Conservation (phyloP, 2,329 filamentous ascomycete species). For the Arthrobotrys iridis region DNA sequence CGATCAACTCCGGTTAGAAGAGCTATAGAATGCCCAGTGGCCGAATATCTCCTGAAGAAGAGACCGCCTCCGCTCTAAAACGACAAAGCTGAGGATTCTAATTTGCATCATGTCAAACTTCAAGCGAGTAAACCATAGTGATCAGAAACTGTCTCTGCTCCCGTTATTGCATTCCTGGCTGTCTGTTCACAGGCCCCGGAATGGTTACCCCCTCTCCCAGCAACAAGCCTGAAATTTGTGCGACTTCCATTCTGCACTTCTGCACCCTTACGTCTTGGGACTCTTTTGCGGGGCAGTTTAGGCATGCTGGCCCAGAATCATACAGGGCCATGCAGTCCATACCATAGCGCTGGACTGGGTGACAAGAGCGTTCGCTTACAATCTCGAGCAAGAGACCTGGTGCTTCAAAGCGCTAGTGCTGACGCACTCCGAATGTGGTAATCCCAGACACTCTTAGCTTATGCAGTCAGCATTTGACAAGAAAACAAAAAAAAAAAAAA, state of each 20-base stretch:
- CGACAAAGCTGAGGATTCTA: conserved; percentile 16
- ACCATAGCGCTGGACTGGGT: conserved; percentile 27
- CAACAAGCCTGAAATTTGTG: conserved; percentile 7
- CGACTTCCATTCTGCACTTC: conserved; percentile 15
- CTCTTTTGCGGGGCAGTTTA: conserved; percentile 28
- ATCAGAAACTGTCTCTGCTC: conserved; percentile 19
- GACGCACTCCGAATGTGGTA: conserved; percentile 54
- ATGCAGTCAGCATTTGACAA: conserved; percentile 55
- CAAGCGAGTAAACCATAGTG: conserved; percentile 50
- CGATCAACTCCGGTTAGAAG: not conserved
- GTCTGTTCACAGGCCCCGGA: conserved; percentile 8
- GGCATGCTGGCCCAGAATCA: not conserved
- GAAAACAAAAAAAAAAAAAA: conserved; percentile 27
- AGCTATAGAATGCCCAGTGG: not conserved
- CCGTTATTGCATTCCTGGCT: conserved; percentile 19
- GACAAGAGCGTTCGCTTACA: conserved; percentile 33
- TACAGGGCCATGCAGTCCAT: conserved; percentile 21
- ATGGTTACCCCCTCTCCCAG: conserved; percentile 13
- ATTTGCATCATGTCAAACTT: conserved; percentile 42
- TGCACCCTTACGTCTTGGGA: conserved; percentile 18
- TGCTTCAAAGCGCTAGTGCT: conserved; percentile 53
- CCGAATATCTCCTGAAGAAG: conserved; percentile 1
- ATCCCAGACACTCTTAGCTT: conserved; percentile 52
- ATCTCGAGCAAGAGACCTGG: conserved; percentile 23
- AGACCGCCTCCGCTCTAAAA: conserved; percentile 13